Evolutionary conservation across 1,284 basidiomycete species (phyloP).

Genomic region (Sparassis latifolia): DNA sequence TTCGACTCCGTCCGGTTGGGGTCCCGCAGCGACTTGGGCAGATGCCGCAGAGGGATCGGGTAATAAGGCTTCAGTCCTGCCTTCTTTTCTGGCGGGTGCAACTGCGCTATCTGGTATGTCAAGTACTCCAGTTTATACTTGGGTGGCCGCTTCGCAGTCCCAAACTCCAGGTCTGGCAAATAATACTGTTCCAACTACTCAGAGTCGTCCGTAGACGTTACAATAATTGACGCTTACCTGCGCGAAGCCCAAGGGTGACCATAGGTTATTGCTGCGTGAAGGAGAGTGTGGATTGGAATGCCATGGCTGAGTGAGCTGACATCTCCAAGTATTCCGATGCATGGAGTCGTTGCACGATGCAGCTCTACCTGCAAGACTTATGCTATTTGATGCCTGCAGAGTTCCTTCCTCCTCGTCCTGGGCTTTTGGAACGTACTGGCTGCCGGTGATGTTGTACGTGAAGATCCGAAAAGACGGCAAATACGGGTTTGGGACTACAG

Average conservation of each 20-base stretch:
- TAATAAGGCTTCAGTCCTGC: constrained; percentile 30
- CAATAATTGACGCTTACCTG: constrained; percentile 44
- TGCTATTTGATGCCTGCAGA: too few relatives aligned
- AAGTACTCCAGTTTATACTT: constrained; percentile 75
- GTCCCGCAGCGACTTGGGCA: constrained; percentile 52
- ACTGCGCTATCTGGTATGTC: constrained; percentile 46
- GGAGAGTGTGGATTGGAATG: constrained; percentile 62
- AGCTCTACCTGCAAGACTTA: neutral
- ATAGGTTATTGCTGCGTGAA: constrained; percentile 60
- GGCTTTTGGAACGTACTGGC: constrained; percentile 14
- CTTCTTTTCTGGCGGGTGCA: constrained; percentile 28
- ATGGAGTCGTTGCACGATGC: neutral
- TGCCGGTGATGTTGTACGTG: constrained; percentile 67
- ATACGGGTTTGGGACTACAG: constrained; percentile 85
- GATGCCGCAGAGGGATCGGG: constrained; percentile 58
- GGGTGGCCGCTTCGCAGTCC: constrained; percentile 48
- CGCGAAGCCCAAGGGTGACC: constrained; percentile 75
- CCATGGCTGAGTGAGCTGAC: constrained; percentile 51
- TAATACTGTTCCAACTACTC: constrained; percentile 52
- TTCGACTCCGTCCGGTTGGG: constrained; percentile 37
- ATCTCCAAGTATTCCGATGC: constrained; percentile 46
- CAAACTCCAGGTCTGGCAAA: constrained; percentile 59
- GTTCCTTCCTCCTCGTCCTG: too few relatives aligned
- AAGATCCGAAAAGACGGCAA: constrained; percentile 79
- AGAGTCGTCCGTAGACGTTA: neutral